These are phyloP conservation scores for Colletotrichum karsti DNA, from an alignment of 2,329 filamentous ascomycete species.

Conservation along the genomic window DNA sequence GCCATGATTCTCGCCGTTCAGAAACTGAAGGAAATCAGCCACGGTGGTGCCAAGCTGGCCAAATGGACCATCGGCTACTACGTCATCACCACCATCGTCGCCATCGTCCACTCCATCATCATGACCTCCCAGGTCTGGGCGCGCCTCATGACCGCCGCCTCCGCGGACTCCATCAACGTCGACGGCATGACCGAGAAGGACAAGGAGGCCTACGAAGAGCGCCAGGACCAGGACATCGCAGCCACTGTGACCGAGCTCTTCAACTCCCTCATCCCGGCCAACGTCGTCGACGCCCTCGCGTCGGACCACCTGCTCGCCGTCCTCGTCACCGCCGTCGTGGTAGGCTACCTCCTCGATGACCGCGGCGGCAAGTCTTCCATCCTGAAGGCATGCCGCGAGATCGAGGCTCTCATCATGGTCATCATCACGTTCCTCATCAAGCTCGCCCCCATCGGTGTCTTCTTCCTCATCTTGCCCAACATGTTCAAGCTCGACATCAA, in stretches of 20 bases:
- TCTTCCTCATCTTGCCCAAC: slow-evolving; percentile 60
- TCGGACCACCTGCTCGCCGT: slow-evolving; percentile 55
- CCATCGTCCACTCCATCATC: slow-evolving; percentile 55
- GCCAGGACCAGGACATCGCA: slow-evolving; percentile 43
- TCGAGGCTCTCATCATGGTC: slow-evolving; percentile 55
- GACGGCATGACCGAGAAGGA: slow-evolving; percentile 37
- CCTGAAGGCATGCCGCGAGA: slow-evolving; percentile 52
- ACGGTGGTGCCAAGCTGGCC: slow-evolving; percentile 53
- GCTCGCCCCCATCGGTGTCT: slow-evolving; percentile 59
- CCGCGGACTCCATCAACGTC: slow-evolving; percentile 40
- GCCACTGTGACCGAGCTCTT: slow-evolving; percentile 57
- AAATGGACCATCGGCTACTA: slow-evolving; percentile 60
- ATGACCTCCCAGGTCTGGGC: slow-evolving; percentile 57
- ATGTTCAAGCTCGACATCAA: slow-evolving; percentile 56
- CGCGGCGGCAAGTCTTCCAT: slow-evolving; percentile 45
- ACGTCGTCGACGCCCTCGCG: slow-evolving; percentile 55
- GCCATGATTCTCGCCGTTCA: slow-evolving; percentile 61
- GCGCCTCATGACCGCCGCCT: slow-evolving; percentile 50
- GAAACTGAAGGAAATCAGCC: slow-evolving; percentile 54
- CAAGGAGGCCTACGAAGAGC: slow-evolving; percentile 41
- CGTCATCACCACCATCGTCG: slow-evolving; percentile 56
- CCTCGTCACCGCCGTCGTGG: slow-evolving; percentile 53
- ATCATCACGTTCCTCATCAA: slow-evolving; percentile 58
- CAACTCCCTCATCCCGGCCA: slow-evolving; percentile 57
- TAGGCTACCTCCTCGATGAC: slow-evolving; percentile 54